phyloP scores from a whole-genome alignment of 2,329 filamentous ascomycete genomes.

The Phyllosticta citrichinensis region DNA sequence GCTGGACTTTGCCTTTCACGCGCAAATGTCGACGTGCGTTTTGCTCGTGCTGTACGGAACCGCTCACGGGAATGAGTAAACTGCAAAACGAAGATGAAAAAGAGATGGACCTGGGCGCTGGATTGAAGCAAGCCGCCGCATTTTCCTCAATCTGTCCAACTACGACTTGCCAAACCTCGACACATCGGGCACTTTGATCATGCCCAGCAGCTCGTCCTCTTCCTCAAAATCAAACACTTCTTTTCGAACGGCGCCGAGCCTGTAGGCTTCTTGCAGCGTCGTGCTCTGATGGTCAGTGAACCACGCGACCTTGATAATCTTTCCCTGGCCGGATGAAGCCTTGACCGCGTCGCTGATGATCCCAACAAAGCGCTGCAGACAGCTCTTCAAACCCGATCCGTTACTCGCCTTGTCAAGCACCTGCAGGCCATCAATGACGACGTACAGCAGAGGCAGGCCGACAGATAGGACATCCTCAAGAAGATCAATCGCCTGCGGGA shows the following conservation, averaged over 20 bases:
- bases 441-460: background rate
- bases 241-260: background rate
- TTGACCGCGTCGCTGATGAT: background rate
- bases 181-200: background rate
- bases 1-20: background rate
- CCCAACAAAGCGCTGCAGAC: background rate
- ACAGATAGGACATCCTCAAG: background rate
- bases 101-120: background rate
- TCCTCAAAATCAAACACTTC: background rate
- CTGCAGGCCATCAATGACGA: background rate
- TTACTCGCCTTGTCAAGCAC: background rate
- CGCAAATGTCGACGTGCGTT: background rate
- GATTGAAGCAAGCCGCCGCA: no score
- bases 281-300: background rate
- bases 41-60: background rate
- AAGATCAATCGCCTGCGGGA: background rate
- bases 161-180: background rate
- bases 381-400: background rate
- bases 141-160: background rate
- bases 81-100: background rate
- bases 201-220: background rate
- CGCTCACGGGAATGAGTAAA: background rate
- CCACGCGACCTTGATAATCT: background rate
- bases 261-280: background rate
- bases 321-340: background rate